Evolutionary conservation across 2,329 filamentous ascomycete genomes (phyloP), one percentile per base, ranked within the genome.

Genomic region (Aspergillus sp.): DNA sequence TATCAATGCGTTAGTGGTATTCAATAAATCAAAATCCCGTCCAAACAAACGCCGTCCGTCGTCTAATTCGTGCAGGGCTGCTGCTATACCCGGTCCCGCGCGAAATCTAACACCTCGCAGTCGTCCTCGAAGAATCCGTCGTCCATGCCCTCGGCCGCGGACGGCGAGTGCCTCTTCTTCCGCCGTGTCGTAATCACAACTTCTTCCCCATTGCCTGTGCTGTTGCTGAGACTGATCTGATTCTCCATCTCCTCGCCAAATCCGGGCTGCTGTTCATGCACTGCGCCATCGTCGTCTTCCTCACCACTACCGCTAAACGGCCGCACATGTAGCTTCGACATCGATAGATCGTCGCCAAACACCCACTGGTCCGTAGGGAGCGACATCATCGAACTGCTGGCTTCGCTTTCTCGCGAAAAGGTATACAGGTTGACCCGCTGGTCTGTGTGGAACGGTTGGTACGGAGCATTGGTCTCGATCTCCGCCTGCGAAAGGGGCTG

Each of bases 361-460:
- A 70, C 63, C 72, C 72, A 76, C 11, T 55, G 34, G 53, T 51
- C 53, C 15, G 41, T 39, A 25, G 46, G 40, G 20, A 51, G 40
- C 12, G 53, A 37, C 17, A 52, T 50, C 24, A 67, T 61, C 30
- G 70, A 62, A 15, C 70, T 48, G 13, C 51, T 61, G 15, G 59
- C 50, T 13, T 66, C 60, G 3, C 46, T 55, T 19, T 38, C 40
- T 5, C 46, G 32, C 48, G 52, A 60, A 51, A 80, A 83, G 26
- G 86, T 72, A 44, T 78, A 82, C 16, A 95, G 67, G n/a, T 72
- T 75, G 27, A 96, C 83, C 3, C 89, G 77, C 34, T 78, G 75
- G 51, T 96, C 88, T 0, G 88, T 91, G 55, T 96, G 89, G 64
- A 96, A 95, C 1, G 91, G 89, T 50, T 94, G 88, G 49, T 94